Evolutionary conservation across 129 eudicot species (phyloP).

Genomic region (Cynara cardunculus): DNA sequence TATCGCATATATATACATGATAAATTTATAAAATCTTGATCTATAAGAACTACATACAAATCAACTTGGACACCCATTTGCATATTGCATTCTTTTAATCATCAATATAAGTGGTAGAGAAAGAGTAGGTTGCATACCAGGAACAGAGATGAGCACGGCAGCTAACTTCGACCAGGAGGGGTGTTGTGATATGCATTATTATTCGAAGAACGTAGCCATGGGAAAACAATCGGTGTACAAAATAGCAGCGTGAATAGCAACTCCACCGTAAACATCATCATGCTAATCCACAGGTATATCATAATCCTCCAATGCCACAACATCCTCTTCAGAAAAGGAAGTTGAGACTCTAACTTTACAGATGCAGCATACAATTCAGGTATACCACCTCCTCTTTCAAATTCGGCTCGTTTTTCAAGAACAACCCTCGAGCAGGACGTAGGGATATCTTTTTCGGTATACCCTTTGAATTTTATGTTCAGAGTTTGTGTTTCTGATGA

Average conservation of each 20-base stretch:
- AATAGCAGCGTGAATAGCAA: slow-evolving; percentile 58
- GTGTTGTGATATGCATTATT: slow-evolving; percentile 4
- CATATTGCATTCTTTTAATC: background rate
- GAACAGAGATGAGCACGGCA: slow-evolving; percentile 8
- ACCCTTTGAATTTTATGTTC: slow-evolving; percentile 51
- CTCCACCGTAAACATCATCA: slow-evolving; percentile 55
- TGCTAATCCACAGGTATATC: slow-evolving; percentile 62
- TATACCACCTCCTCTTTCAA: slow-evolving; percentile 58
- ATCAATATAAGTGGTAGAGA: background rate
- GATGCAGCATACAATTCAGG: slow-evolving; percentile 81
- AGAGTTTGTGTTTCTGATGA: slow-evolving; percentile 77
- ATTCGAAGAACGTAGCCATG: slow-evolving; percentile 34
- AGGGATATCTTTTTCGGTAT: slow-evolving; percentile 46
- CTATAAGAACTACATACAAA: background rate
- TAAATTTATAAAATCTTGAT: background rate
- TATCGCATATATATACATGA: background rate
- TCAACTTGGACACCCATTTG: background rate
- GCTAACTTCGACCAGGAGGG: slow-evolving; percentile 31
- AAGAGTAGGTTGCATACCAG: slow-evolving; percentile 12
- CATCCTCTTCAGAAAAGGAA: slow-evolving; percentile 64
- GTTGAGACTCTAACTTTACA: slow-evolving; percentile 61
- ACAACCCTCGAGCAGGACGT: slow-evolving; percentile 61
- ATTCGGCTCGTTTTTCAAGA: slow-evolving; percentile 83
- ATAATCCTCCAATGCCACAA: slow-evolving; percentile 81
- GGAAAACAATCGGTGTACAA: slow-evolving; percentile 60